Evolutionary conservation across 495 filamentous ascomycete genomes (phyloP), one percentile per base, ranked within the genome.

Genomic region (Schizothecium vesticola): DNA sequence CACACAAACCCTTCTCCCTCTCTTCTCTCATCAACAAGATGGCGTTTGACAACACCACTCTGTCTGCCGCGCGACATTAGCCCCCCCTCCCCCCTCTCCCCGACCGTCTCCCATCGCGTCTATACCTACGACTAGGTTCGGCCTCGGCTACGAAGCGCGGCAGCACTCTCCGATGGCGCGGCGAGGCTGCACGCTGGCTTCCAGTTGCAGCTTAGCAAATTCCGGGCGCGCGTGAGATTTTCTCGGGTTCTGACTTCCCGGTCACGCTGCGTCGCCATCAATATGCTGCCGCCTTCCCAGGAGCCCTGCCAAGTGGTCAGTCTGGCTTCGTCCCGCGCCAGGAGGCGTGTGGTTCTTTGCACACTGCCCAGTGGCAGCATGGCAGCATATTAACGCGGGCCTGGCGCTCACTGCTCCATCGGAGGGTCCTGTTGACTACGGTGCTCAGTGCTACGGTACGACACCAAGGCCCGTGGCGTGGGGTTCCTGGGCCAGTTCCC

Each of bases 291-390:
- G 65, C 33, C 65, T 59, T 28, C 19, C 33, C 59, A 57, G 36
- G 58, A 63, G 61, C 67, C 55, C 55, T 64, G 67, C 56, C 67
- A 60, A 64, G 56, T 64, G 61, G 67, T 64, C 55, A 64, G 21
- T 62, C 67, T 64, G 59, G 55, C 66, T 36, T 62, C 28, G 31
- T 57, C 51, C 56, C 61, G 67, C 67, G 33, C 64, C 28, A 56
- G 67, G 57, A 61, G 65, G 64, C 64, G 59, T 31, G 31, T 24
- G 66, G 60, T 31, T 58, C 26, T 33, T 26, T 10, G 29, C 55
- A 43, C 28, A 51, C 43, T 69, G 67, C 61, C 67, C 61, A 69
- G 67, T 64, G 67, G 67, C 67, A 64, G 67, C 56, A 59, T 69
- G 33, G 24, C 61, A 58, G 19, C 59, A 59, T 64, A 69, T 64